Base-by-base conservation (phyloP, 73 alveolate genomes). In the Paramecium sexaurelia region DNA sequence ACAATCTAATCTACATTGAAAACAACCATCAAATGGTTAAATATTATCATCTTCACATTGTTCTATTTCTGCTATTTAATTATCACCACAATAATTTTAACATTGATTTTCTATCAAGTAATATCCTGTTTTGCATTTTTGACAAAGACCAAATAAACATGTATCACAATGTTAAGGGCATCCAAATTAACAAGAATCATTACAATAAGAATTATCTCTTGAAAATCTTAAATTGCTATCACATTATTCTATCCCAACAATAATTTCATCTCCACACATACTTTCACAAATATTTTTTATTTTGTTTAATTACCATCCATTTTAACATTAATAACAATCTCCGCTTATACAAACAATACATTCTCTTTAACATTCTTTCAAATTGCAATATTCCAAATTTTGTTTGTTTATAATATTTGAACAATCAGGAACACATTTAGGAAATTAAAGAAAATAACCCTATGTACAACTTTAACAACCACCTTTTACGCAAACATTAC, bases 21-120 rank as follows among this genome's bases (percentile, higher is more conserved):
- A 47, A 66, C 92, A 85, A 1, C 92, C 92, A 85, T 85, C 92
- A 19, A 90, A 90, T 20, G 41, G 26, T 26, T 6, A 43, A 5
- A 17, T 27, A 66, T 85, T 85, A 45, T 39, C 86, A 66, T 85
- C 92, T 17, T 85, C 92, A 55, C 92, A 85, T 55, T 2, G 1
- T 39, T 85, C 92, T 10, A 7, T 1, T 0, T 24, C n/a, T 9
- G 39, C 24, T 6, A 55, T 47, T 13, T 15, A 20, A 20, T 11
- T 0, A 85, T 85, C 92, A 17, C 92, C 92, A 55, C 92, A 85
- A 66, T 29, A 13, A 61, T 26, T 11, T 6, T 3, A 11, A 6
- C 83, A 61, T 29, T 61, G 8, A 32, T 61, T 61, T 29, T 61
- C 43, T 29, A 29, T 24, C 29, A 61, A 61, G 3, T 61, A 2